Percentiles rank a stretch among this genome's conserved stretches.
phyloP scores from a whole-genome alignment of 441 rosid genomes.

The Iberis amara region DNA sequence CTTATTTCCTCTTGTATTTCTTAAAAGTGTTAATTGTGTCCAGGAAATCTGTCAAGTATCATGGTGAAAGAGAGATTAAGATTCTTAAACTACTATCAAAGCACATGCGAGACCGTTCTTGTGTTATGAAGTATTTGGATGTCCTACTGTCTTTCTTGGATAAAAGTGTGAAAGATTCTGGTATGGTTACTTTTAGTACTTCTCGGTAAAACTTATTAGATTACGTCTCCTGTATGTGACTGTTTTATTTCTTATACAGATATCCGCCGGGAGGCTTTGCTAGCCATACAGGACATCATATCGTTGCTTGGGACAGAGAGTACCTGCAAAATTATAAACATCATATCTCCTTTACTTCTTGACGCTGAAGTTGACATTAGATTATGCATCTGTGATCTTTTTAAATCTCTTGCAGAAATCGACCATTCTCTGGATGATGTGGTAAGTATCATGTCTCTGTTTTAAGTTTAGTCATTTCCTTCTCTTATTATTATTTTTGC shows the following conservation, averaged over 20 bases:
- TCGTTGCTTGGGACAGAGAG: constrained; percentile 46
- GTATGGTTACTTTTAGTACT: constrained; percentile 37
- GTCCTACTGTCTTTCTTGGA: constrained; percentile 63
- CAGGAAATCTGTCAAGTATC: constrained; percentile 71
- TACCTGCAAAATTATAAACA: constrained; percentile 44
- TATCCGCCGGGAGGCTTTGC: constrained; percentile 50
- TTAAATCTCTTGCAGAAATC: constrained; percentile 56
- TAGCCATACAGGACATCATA: constrained; percentile 52
- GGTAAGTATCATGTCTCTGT: constrained; percentile 41
- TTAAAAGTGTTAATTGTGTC: constrained; percentile 23
- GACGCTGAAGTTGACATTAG: constrained; percentile 58
- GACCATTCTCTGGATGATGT: constrained; percentile 57
- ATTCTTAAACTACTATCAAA: constrained; percentile 68
- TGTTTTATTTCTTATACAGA: constrained; percentile 41
- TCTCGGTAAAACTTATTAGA: constrained; percentile 5
- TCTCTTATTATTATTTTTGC: constrained; percentile 17
- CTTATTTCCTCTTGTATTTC: constrained; percentile 21
- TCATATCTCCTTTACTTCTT: constrained; percentile 66
- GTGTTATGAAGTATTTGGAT: constrained; percentile 60
- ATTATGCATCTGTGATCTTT: constrained; percentile 62
- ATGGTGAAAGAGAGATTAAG: constrained; percentile 52
- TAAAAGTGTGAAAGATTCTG: constrained; percentile 50
- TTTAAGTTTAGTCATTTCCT: constrained; percentile 6
- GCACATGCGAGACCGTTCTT: constrained; percentile 45
- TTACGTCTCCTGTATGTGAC: constrained; percentile 24